Evolutionary conservation across 495 filamentous ascomycete species (phyloP).

Genomic region (Aspergillus conjunctus): DNA sequence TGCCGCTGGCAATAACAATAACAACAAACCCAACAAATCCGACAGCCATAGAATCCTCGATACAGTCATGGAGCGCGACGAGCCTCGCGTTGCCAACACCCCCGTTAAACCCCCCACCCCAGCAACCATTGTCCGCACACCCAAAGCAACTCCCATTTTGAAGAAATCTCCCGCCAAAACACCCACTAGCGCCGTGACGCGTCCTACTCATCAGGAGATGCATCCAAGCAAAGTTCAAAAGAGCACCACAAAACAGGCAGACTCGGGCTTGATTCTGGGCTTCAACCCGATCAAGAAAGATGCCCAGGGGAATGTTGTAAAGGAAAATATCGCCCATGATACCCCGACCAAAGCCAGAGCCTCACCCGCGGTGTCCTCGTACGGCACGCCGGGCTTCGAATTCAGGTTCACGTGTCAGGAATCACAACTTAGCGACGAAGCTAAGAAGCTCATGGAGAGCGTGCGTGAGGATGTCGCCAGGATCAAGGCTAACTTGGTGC

Average conservation of each 20-base stretch:
- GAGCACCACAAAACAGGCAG: slow-evolving; percentile 68
- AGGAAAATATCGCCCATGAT: slow-evolving; percentile 31
- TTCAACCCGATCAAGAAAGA: slow-evolving; percentile 63
- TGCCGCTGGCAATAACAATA: slow-evolving; percentile 15
- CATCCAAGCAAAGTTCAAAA: slow-evolving; percentile 74
- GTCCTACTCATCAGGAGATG: slow-evolving; percentile 68
- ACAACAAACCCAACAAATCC: slow-evolving; percentile 15
- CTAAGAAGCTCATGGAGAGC: slow-evolving; percentile 76
- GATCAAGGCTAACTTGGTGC: slow-evolving; percentile 65
- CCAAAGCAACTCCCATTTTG: slow-evolving; percentile 14
- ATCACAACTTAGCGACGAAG: slow-evolving; percentile 68
- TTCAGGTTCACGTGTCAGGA: slow-evolving; percentile 66
- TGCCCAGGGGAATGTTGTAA: slow-evolving; percentile 42
- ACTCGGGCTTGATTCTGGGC: slow-evolving; percentile 66
- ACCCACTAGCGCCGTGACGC: slow-evolving; percentile 42
- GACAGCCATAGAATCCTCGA: slow-evolving; percentile 25
- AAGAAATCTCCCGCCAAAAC: slow-evolving; percentile 46
- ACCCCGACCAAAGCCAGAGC: slow-evolving; percentile 50
- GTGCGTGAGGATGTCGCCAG: slow-evolving; percentile 67
- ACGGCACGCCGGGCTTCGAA: slow-evolving; percentile 67
- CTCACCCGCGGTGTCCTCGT: slow-evolving; percentile 41
- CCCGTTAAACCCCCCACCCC: slow-evolving; percentile 16
- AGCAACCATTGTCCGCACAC: slow-evolving; percentile 15
- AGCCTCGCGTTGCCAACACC: slow-evolving; percentile 22
- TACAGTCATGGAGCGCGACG: slow-evolving; percentile 45